Evolutionary conservation across 2,329 filamentous ascomycete genomes (phyloP), one percentile per base, ranked within the genome.

Genomic region (Xylaria sp.): DNA sequence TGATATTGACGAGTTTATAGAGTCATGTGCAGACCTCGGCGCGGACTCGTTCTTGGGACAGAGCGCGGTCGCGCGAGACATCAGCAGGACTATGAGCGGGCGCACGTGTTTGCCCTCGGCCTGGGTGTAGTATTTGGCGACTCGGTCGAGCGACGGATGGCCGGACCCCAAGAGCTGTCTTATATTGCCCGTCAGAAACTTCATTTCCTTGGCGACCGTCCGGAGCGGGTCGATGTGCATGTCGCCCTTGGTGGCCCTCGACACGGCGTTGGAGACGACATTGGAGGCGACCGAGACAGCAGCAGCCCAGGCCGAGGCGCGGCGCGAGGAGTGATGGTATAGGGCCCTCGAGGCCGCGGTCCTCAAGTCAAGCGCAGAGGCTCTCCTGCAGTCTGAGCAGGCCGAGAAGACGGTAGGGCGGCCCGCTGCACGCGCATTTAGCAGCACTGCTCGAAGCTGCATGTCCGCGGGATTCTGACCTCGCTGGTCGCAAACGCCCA

Each of bases 101-200:
- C 96, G 91, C 75, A 99, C 91, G 82, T 98, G 96, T 84, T 99
- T 99, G 72, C 96, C 96, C 85, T 98, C 94, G 69, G 93, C 93
- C 77, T 95, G 92, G 25, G 96, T 97, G 81, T 99, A 99, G 85
- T 99, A 99, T 82, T 99, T 99, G 62, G 96, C 94, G 34, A 94
- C 95, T 51, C 93, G 94, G 79, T 98, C 96, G 69, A 99, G 88
- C 55, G 94, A 94, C 0, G 96, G 96, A 79, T 99, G 95, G 6
- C 95, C 95, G 0, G 94, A 98, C 6, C 95, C 95, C 18, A 98
- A 85, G n/a, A 98, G 86, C 78, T 97, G 92, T 70, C 93, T 88
- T 81, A 98, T 97, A 77, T 98, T 97, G 64, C 94, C 94, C 12
- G 93, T 97, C 77, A 98, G 84, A 76, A 94, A 97, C 82, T 97